Base-by-base conservation (phyloP, 179 eudicot species). In the Vitellaria paradoxa region DNA sequence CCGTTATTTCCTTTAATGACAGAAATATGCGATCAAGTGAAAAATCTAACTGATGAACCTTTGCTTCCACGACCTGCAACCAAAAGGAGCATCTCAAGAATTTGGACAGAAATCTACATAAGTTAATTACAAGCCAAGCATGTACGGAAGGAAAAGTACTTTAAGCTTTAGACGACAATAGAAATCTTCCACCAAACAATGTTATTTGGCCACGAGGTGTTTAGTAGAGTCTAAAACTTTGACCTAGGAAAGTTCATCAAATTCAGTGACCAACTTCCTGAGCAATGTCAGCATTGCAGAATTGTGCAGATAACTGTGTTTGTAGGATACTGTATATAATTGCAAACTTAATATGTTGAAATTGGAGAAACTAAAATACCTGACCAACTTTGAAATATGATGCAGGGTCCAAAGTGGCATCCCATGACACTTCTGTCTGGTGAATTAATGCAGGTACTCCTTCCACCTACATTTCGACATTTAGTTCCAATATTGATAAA, bases 381-480 rank as follows among this genome's bases (percentile, higher is more conserved):
- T 94, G 96, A 68, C 99, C 98, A 77, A 90, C 80, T 88, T 92
- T 92, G 64, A 92, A 90, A 81, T 79, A 92, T 20, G 91, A 80
- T 73, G 87, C 86, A 70, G 91, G 93, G 83, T 96, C 90, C 72
- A 89, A 85, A 74, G 88, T 89, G 76, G 86, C 87, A 84, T 92
- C 97, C 98, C 99, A 96, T 5, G 99, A 88, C 42, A 96, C 93
- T 90, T 96, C 98, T 65, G 94, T 79, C 84, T 88, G 94, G 83
- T 94, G 96, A 80, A 96, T 91, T 45, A 96, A 79, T 68, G 96
- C 97, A 67, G 92, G 89, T 78, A 96, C 93, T 69, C 92, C 97
- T 86, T 92, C 99, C 85, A 96, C 92, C 99, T 96, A 73, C 55
- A 81, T 21, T 50, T 52, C 45, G n/a, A 55, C 50, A 78, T 26